phyloP scores from a whole-genome alignment of 352 stramenopile genomes.

The Phytophthora pisi region DNA sequence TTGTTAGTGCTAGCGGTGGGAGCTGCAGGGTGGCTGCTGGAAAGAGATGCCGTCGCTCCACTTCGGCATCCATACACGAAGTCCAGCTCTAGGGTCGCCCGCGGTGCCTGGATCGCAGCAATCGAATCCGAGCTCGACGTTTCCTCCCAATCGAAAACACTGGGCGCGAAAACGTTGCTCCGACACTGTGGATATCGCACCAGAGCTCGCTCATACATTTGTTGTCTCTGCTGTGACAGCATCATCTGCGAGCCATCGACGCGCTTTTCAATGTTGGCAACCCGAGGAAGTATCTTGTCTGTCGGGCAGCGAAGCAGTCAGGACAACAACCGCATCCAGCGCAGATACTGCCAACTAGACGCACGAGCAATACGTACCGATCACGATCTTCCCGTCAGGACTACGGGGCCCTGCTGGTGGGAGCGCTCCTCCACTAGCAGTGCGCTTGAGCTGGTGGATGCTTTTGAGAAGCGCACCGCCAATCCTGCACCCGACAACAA shows the following conservation, averaged over 20 bases:
- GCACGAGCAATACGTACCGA: slow-evolving; percentile 41
- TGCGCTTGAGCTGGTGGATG: slow-evolving; percentile 54
- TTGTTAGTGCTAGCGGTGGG: slow-evolving; percentile 47
- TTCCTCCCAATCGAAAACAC: slow-evolving; percentile 43
- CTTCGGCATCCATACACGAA: slow-evolving; percentile 70
- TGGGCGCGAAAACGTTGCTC: slow-evolving; percentile 71
- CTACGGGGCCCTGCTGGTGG: slow-evolving; percentile 41
- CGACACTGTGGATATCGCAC: slow-evolving; percentile 70
- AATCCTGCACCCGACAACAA: slow-evolving; percentile 15
- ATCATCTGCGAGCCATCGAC: slow-evolving; percentile 44
- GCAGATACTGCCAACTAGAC: background rate
- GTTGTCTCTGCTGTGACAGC: slow-evolving; percentile 60
- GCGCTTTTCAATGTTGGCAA: slow-evolving; percentile 77
- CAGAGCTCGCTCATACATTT: slow-evolving; percentile 67
- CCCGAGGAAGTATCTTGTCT: slow-evolving; percentile 77
- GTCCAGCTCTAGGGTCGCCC: slow-evolving; percentile 55
- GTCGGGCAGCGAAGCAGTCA: background rate
- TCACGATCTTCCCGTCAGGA: slow-evolving; percentile 63
- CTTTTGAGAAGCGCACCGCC: slow-evolving; percentile 39
- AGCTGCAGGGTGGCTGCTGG: slow-evolving; percentile 28
- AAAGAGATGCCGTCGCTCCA: slow-evolving; percentile 30
- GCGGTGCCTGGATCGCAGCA: slow-evolving; percentile 18
- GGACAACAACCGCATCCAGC: background rate
- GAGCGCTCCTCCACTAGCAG: slow-evolving; percentile 24
- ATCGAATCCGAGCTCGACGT: slow-evolving; percentile 20